Evolutionary conservation across 495 filamentous ascomycete species (phyloP), one percentile per base, ranked within the genome.

Genomic region (Penicillium canariense): DNA sequence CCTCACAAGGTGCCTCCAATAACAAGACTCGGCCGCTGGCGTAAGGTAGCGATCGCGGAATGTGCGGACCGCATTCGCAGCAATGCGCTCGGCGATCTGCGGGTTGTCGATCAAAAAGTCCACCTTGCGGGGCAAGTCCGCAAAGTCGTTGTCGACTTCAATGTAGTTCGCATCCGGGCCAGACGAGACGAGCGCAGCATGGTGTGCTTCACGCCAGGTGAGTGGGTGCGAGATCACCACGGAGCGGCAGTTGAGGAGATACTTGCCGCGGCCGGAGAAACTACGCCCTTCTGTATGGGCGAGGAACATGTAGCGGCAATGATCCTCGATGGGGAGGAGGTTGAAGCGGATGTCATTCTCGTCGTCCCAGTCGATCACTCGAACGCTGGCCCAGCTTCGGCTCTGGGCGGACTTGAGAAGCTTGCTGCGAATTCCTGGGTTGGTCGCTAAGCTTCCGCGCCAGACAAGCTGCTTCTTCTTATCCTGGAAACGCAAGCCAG

Each of bases 391-490:
- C 81, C 82, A 85, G 23, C 69, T 56, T 39, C 76, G 73, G 4
- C 73, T 72, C 12, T 63, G 59, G 0, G 75, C 62, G 2, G 70
- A 65, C n/a, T 77, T 68, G 11, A 85, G 51, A 45, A 86, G 60
- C 15, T 70, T 70, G 27, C 75, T 63, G 6, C 81, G 68, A 3
- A 83, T 50, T 12, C 59, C 60, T 11, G 66, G 63, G 46, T 70
- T 75, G 8, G 71, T 68, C 2, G 65, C 65, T 0, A 74, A 50
- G 44, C 60, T 79, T 2, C 88, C 89, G 30, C 88, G 77, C 89
- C 89, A 91, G 2, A 89, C 75, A 0, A 85, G 81, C 59, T 84
- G 80, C 34, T 81, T 76, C 57, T 78, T 80, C 63, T 92, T 92
- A 4, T 74, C 56, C 9, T 65, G 50, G 45, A 77, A 78, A 0